Evolutionary conservation across 805 yeast species (phyloP).

Genomic region (Jamesozyma lodderae): DNA sequence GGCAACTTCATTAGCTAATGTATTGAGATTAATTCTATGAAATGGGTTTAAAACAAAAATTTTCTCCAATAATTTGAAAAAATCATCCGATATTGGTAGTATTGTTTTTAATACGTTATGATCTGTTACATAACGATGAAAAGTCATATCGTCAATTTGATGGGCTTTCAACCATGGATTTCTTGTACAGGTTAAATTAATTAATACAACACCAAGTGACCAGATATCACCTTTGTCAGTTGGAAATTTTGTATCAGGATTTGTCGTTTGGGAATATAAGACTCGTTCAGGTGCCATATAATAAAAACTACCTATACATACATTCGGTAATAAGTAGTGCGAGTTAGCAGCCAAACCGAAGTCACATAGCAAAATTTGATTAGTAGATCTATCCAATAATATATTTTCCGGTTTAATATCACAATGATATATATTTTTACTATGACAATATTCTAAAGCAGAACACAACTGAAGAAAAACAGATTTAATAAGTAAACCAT

Average conservation of each 20-base stretch:
- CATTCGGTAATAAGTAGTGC: constrained; percentile 49
- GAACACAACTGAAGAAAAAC: constrained; percentile 71
- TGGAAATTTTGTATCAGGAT: constrained; percentile 34
- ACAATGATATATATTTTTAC: constrained; percentile 78
- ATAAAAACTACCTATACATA: constrained; percentile 79
- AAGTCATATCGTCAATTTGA: constrained; percentile 49
- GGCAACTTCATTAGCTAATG: constrained; percentile 18
- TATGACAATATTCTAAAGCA: constrained; percentile 75
- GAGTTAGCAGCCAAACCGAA: constrained; percentile 78
- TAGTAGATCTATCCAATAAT: constrained; percentile 47
- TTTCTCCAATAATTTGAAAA: constrained; percentile 41
- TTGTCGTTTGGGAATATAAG: constrained; percentile 6
- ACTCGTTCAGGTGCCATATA: constrained; percentile 90
- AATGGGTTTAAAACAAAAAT: constrained; percentile 29
- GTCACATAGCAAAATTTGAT: constrained; percentile 60
- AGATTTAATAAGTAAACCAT: constrained; percentile 43
- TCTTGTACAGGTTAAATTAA: constrained; percentile 72
- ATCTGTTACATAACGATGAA: constrained; percentile 50
- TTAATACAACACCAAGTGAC: constrained; percentile 75
- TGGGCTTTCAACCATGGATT: constrained; percentile 89
- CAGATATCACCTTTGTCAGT: constrained; percentile 76
- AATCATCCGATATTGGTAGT: constrained; percentile 60
- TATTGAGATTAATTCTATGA: constrained; percentile 23
- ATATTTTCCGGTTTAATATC: constrained; percentile 95
- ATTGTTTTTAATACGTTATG: constrained; percentile 51